Conservation (phyloP, 441 rosid species). For the Croton setiger region DNA sequence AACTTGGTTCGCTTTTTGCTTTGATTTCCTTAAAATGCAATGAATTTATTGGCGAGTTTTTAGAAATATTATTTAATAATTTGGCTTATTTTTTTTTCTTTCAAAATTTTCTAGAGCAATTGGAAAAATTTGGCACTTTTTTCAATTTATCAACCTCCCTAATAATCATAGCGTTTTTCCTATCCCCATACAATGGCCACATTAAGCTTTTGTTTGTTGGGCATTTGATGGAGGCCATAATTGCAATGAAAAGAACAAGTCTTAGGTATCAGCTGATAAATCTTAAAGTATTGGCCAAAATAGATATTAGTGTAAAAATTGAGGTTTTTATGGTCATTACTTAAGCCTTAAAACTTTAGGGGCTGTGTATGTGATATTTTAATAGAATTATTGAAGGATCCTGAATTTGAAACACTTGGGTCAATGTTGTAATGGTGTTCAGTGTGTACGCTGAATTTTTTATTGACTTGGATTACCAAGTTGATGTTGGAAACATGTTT, state of each 20-base stretch:
- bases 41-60: background rate
- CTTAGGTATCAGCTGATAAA: too few species aligned
- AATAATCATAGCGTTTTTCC: background rate
- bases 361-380: background rate
- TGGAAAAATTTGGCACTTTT: background rate
- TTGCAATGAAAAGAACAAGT: too few species aligned
- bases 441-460: background rate
- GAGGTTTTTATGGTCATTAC: too few species aligned
- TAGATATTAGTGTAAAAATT: too few species aligned
- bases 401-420: too few species aligned
- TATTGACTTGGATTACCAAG: background rate
- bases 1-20: background rate
- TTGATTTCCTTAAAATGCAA: background rate
- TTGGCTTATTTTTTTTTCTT: background rate
- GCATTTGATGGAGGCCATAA: too few species aligned
- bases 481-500: slow-evolving; percentile 6
- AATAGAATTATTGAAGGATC: too few species aligned
- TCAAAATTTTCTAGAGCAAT: background rate
- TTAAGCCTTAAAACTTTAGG: background rate
- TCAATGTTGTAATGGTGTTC: background rate
- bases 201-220: too few species aligned
- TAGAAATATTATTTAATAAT: background rate
- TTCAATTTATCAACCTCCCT: background rate
- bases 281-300: too few species aligned
- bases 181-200: background rate